These are phyloP conservation scores for Fusarium verticillioides DNA, from an alignment of 2,329 filamentous ascomycete species.

Conservation along the genomic window DNA sequence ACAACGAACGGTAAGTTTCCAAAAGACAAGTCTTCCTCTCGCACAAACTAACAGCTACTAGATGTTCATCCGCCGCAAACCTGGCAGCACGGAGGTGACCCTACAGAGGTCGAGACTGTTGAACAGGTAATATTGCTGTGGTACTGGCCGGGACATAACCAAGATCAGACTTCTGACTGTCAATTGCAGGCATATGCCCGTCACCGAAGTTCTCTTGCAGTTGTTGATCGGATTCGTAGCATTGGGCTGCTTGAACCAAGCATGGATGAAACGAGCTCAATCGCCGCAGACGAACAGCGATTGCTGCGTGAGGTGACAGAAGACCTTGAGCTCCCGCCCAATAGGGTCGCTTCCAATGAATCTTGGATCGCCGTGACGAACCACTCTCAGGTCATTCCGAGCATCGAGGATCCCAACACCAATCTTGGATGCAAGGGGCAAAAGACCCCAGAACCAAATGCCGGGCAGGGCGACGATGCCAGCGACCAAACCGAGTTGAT, in stretches of 20 bases:
- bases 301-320: conserved; percentile 1
- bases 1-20: background rate
- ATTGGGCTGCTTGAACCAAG: background rate
- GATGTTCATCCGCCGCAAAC: background rate
- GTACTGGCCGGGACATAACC: background rate
- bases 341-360: background rate
- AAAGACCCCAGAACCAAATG: background rate
- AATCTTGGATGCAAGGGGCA: background rate
- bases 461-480: background rate
- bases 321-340: background rate
- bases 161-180: background rate
- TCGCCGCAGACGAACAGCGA: background rate
- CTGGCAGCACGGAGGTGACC: background rate
- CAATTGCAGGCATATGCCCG: background rate
- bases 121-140: background rate
- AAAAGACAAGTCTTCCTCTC: too few species aligned
- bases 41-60: background rate
- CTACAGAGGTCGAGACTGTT: background rate
- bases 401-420: background rate
- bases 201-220: background rate
- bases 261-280: background rate
- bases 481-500: background rate
- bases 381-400: background rate
- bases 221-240: background rate
- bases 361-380: background rate